Evolutionary conservation across 2,329 filamentous ascomycete species (phyloP).

Genomic region (Calycina herbarum): DNA sequence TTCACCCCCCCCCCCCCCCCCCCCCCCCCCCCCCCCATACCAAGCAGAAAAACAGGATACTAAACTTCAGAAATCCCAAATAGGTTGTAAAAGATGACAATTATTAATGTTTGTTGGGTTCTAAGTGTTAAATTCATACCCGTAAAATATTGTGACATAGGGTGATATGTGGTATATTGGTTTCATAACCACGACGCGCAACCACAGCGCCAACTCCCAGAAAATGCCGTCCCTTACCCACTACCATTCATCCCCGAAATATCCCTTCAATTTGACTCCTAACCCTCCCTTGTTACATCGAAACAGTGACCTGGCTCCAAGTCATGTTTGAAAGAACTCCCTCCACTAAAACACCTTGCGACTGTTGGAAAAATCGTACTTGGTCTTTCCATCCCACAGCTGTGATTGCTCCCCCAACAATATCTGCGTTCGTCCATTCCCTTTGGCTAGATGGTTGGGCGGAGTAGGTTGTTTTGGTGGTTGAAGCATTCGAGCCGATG

Average conservation of each 20-base stretch:
- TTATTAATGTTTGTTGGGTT: neutral
- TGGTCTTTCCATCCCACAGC: conserved; percentile 28
- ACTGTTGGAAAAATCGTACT: conserved; percentile 24
- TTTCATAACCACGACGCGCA: neutral
- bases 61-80: neutral
- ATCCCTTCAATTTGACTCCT: neutral
- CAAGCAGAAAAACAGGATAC: neutral
- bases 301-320: conserved; percentile 22
- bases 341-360: conserved; percentile 19
- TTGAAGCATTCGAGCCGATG: conserved; percentile 22
- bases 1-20: no score
- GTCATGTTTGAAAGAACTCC: conserved; percentile 21
- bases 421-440: conserved; percentile 25
- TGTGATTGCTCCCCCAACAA: conserved; percentile 25
- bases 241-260: neutral
- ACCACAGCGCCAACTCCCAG: neutral
- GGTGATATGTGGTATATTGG: neutral
- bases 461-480: conserved; percentile 17
- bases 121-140: neutral
- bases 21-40: neutral
- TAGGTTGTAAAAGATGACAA: neutral
- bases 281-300: neutral
- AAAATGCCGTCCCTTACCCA: neutral
- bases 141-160: conserved; percentile 5
- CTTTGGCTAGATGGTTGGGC: conserved; percentile 20